Evolutionary conservation across 495 filamentous ascomycete genomes (phyloP), one percentile per base, ranked within the genome.

Genomic region (Sporormia fimetaria): DNA sequence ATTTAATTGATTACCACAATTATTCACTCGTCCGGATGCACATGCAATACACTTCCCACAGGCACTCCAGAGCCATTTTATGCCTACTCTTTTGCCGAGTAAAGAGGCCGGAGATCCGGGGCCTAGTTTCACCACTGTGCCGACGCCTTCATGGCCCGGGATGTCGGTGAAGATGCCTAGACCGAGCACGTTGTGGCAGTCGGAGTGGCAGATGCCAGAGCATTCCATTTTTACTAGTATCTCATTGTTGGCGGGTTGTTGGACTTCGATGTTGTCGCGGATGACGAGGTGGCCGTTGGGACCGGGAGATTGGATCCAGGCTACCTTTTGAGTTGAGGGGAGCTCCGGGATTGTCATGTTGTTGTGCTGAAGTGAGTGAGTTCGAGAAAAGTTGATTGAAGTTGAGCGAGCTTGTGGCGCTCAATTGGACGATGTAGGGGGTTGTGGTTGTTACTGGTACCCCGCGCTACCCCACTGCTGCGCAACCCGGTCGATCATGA

Each of bases 81-180:
- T 74, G 56, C 86, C 86, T 23, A 73, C 87, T 53, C 80, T 66
- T 51, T 88, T 81, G 49, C 84, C 83, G 46, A 90, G 67, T 48
- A 85, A 61, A 41, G 85, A 62, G 23, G 81, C 78, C 5, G 69
- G 63, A 8, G 84, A 83, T 7, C 85, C 65, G 6, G 72, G 60
- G 43, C 87, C 87, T 36, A 71, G 69, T 23, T 81, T 80, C 10
- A 90, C 86, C 22, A 94, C 81, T 26, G 83, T 62, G 52, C 87
- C 87, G 22, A 86, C 82, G 35, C 54, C 87, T 63, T 93, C 87
- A 62, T 94, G 87, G 14, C 87, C 87, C 48, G 24, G 80, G 58
- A 65, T 93, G 87, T 50, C 73, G 69, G 7, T 66, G 60, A 30
- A 93, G 57, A 11, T 83, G 83, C 85, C 86, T 90, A 66, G 90